Percentiles rank a stretch among this genome's conserved stretches.
phyloP scores from a whole-genome alignment of 2,329 filamentous ascomycete species.

The Aspergillus sp. region DNA sequence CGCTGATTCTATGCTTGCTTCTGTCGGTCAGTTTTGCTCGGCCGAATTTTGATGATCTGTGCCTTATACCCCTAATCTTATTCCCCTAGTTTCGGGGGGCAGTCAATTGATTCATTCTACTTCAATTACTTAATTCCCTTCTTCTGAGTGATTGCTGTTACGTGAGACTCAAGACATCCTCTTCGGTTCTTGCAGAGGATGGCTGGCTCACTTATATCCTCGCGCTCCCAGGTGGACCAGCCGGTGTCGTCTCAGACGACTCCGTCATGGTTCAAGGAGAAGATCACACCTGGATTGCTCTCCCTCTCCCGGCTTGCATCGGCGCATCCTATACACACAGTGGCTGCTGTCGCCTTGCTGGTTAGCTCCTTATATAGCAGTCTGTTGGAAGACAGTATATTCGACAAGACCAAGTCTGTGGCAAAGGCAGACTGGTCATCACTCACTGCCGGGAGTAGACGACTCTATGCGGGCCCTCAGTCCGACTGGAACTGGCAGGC shows the following conservation, averaged over 20 bases:
- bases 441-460: neutral
- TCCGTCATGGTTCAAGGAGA: neutral
- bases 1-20: too few species aligned
- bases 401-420: neutral
- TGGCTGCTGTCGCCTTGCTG: neutral
- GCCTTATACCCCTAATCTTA: neutral
- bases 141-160: neutral
- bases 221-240: neutral
- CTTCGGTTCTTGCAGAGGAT: neutral
- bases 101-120: too few species aligned
- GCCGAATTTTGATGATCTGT: neutral
- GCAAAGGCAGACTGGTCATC: neutral
- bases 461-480: neutral
- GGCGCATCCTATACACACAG: neutral
- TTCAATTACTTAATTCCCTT: neutral
- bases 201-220: neutral
- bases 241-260: neutral
- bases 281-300: neutral
- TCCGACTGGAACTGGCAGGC: slow-evolving; percentile 84
- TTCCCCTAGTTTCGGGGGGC: neutral
- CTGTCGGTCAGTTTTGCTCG: too few species aligned
- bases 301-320: neutral
- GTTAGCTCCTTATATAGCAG: neutral
- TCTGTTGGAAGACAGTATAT: slow-evolving; percentile 1
- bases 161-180: too few species aligned